Evolutionary conservation across 306 rosid species (phyloP), one percentile per base, ranked within the genome.

Genomic region (Cercis canadensis): DNA sequence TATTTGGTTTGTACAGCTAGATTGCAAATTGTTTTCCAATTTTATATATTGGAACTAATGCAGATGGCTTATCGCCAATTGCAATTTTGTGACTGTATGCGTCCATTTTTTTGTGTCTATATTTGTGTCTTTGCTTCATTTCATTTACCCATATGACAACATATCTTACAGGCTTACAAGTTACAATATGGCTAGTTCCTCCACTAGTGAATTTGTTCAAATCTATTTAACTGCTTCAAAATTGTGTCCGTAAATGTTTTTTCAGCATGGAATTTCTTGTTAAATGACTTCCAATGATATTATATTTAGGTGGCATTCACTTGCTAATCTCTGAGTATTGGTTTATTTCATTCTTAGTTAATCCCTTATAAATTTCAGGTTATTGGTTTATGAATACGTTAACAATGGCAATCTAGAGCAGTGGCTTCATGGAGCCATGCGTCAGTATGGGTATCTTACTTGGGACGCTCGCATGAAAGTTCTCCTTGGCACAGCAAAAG

Each of bases 401-500:
- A 90, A 88, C 87, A 90, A 90, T 62, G 97, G 97, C 52, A 90
- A 90, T 68, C 80, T 90, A 36, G 97, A 90, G 78, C 97, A 90
- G 60, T 90, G 97, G 97, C 96, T 88, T 60, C 97, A 91, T 78
- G 97, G 97, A 71, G 92, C 88, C 19, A 87, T 91, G 96, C 79
- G 82, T 21, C 90, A 88, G 65, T 82, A 80, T 81, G 97, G 92
- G 58, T 88, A 67, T 84, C 88, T 91, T 50, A 91, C 97, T 57
- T 91, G 97, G 97, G 97, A 88, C n/a, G 97, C 97, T 46, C 87
- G 97, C 34, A 81, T 87, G 86, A 91, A 91, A 82, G 83, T 91
- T 78, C 92, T 91, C 60, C 90, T 88, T 8, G 97, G 97, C 74
- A 91, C 97, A 14, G 96, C 97, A 14, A 88, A 91, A 79, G 97